phyloP scores from a whole-genome alignment of 495 filamentous ascomycete species.

The Penicillium daleae region DNA sequence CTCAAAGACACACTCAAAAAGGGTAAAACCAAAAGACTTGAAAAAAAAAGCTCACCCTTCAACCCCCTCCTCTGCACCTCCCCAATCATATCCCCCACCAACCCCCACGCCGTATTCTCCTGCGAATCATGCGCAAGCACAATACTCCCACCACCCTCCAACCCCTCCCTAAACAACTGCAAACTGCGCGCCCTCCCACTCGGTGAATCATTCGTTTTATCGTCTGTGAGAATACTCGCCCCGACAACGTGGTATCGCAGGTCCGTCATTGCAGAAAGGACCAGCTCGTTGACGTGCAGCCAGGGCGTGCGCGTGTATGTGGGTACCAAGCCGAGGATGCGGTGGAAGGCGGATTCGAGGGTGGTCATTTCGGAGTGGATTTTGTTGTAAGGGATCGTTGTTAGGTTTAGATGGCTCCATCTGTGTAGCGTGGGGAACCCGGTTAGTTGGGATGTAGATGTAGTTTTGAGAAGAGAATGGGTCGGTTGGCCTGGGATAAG shows the following conservation, averaged over 20 bases:
- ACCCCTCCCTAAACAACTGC: conserved; percentile 32
- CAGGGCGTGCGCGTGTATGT: conserved; percentile 67
- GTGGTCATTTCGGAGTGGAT: conserved; percentile 67
- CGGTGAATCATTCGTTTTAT: conserved; percentile 44
- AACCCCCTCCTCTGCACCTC: conserved; percentile 38
- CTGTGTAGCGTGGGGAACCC: conserved; percentile 17
- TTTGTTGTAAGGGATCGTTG: conserved; percentile 50
- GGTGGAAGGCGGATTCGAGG: conserved; percentile 70
- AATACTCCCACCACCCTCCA: conserved; percentile 40
- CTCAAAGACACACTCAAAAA: conserved; percentile 27
- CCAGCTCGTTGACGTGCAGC: conserved; percentile 35
- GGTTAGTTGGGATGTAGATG: neutral
- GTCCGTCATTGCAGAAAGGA: conserved; percentile 34
- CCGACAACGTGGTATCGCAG: conserved; percentile 49
- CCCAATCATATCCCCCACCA: conserved; percentile 44
- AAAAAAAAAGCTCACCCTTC: conserved; percentile 27
- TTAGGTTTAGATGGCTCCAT: conserved; percentile 65
- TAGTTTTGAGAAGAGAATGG: neutral
- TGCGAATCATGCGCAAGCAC: conserved; percentile 53
- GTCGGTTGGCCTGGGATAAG: neutral
- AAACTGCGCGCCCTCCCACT: conserved; percentile 32
- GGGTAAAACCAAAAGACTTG: conserved; percentile 6
- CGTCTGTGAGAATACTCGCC: conserved; percentile 50
- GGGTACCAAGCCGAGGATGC: conserved; percentile 72
- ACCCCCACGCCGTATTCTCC: conserved; percentile 38